Percentiles rank a stretch among this genome's conserved stretches.
Evolutionary conservation across 2,329 filamentous ascomycete genomes (phyloP).

Genomic region (Arthroderma uncinatum): DNA sequence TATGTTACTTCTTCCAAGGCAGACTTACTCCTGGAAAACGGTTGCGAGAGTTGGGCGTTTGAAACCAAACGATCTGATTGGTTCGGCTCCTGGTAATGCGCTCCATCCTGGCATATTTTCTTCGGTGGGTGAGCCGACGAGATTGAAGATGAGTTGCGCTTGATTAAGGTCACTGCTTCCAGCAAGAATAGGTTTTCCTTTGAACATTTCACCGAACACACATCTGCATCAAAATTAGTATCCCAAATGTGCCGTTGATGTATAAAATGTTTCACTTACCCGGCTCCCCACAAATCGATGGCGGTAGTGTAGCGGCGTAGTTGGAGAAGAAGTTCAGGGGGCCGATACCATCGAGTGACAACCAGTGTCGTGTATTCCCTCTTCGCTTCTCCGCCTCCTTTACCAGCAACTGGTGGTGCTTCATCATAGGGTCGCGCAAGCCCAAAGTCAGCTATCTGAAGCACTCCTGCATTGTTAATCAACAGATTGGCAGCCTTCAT

Average conservation of each 20-base stretch:
- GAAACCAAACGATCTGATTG: slow-evolving; percentile 50
- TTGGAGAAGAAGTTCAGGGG: slow-evolving; percentile 81
- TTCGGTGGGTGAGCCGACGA: slow-evolving; percentile 81
- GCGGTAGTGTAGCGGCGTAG: slow-evolving; percentile 89
- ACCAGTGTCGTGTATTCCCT: slow-evolving; percentile 94
- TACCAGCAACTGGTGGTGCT: slow-evolving; percentile 60
- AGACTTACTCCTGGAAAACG: slow-evolving; percentile 59
- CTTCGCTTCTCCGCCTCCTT: slow-evolving; percentile 69
- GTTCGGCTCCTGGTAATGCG: slow-evolving; percentile 67
- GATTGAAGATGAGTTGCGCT: slow-evolving; percentile 82
- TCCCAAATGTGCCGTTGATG: neutral
- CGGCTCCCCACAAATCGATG: slow-evolving; percentile 97
- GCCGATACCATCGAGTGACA: slow-evolving; percentile 93
- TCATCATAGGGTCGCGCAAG: slow-evolving; percentile 90
- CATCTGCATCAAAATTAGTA: slow-evolving; percentile 49
- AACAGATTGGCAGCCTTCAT: slow-evolving; percentile 98
- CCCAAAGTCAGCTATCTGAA: slow-evolving; percentile 96
- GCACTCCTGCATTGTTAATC: slow-evolving; percentile 84
- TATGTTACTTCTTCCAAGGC: neutral
- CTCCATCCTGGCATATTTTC: slow-evolving; percentile 90
- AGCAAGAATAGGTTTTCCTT: slow-evolving; percentile 80
- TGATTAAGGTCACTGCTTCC: slow-evolving; percentile 84
- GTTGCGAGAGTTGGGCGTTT: slow-evolving; percentile 56
- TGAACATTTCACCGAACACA: slow-evolving; percentile 96
- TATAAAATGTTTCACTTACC: slow-evolving; percentile 44